phyloP scores from a whole-genome alignment of 176 grass and related monocot genomes.

The Thinopyrum elongatum region DNA sequence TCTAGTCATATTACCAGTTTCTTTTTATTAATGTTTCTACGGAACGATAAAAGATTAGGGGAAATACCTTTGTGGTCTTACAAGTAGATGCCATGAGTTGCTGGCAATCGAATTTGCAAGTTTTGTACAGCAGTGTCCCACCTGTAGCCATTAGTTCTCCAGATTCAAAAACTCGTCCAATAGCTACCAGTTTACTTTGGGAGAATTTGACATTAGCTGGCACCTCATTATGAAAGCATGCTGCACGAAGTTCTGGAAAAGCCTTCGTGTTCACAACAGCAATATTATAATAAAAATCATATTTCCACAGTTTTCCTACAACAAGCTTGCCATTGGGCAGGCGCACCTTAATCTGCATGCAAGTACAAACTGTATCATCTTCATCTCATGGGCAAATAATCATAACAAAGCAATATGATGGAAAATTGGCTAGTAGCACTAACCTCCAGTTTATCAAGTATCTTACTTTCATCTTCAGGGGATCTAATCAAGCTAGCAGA shows the following conservation, averaged over 20 bases:
- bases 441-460: conserved; percentile 23
- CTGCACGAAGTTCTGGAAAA: background rate
- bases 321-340: conserved; percentile 17
- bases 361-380: background rate
- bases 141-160: background rate
- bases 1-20: background rate
- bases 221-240: background rate
- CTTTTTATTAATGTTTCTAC: background rate
- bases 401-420: background rate
- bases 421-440: background rate
- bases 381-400: background rate
- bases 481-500: conserved; percentile 28
- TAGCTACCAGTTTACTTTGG: background rate
- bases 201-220: background rate
- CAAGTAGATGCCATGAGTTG: background rate
- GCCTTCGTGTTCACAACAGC: conserved; percentile 16
- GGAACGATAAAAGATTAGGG: background rate
- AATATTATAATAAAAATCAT: conserved; percentile 18
- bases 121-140: background rate
- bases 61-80: background rate
- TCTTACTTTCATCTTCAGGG: background rate
- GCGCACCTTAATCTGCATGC: conserved; percentile 22
- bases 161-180: background rate
- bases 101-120: background rate
- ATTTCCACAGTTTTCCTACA: conserved; percentile 15